Conservation (phyloP, 768 basidiomycete species). For the Porphyrellus cyaneotinctus region DNA sequence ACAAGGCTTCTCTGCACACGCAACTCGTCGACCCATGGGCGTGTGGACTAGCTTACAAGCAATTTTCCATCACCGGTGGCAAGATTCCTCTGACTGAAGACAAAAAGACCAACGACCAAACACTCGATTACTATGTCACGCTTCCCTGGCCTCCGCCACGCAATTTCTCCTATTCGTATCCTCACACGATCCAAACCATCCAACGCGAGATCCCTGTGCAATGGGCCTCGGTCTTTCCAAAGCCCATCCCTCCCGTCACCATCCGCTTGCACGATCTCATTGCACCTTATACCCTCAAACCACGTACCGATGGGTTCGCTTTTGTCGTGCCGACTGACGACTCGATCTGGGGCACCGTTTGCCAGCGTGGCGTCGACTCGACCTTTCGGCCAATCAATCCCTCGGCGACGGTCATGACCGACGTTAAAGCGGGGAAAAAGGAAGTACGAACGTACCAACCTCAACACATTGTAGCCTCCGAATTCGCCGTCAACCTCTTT, state of each 20-base stretch:
- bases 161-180: no score
- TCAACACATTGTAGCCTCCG: conserved; percentile 13
- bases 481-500: conserved; percentile 28
- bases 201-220: conserved; percentile 4
- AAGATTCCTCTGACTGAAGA: conserved; percentile 6
- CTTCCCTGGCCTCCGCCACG: not conserved
- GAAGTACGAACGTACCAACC: no score
- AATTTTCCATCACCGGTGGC: conserved; percentile 8
- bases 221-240: conserved; percentile 12
- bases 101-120: not conserved
- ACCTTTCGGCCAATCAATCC: conserved; percentile 4
- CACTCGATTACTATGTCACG: conserved; percentile 8
- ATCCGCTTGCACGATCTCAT: conserved; percentile 16
- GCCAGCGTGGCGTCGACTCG: conserved; percentile 14
- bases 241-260: conserved; percentile 22
- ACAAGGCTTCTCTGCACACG: not conserved
- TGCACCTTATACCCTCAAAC: not conserved
- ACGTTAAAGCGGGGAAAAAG: no score
- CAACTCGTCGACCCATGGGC: not conserved
- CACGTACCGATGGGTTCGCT: conserved; percentile 2
- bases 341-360: conserved; percentile 14
- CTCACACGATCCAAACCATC: conserved; percentile 8
- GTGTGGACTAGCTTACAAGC: not conserved
- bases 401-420: not conserved
- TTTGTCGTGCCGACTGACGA: conserved; percentile 5